A percentile compares a stretch with the other conserved stretches of the same genome.
Conservation (phyloP, 2,329 filamentous ascomycete genomes). For the Rutstroemia sp. region DNA sequence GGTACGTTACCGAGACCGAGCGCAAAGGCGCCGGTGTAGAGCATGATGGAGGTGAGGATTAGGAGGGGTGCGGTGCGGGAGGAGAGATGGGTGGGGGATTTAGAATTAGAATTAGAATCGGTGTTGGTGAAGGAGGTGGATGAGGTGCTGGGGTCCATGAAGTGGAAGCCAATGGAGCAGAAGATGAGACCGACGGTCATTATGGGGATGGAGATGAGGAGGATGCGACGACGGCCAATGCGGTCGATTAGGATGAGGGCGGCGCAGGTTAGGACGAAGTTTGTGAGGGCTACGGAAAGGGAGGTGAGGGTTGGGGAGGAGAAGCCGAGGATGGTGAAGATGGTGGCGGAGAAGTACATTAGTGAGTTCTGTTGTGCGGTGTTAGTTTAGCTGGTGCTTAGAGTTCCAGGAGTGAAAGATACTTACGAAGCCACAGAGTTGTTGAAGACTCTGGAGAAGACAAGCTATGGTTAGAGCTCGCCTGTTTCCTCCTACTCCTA, state of each 20-base stretch:
- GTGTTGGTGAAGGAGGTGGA: conserved; percentile 1
- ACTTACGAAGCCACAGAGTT: conserved; percentile 75
- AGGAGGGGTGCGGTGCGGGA: conserved; percentile 38
- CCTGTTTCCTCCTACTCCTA: conserved; percentile 54
- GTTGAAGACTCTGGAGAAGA: conserved; percentile 78
- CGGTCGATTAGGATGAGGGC: conserved; percentile 73
- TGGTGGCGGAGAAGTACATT: conserved; percentile 86
- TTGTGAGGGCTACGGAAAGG: conserved; percentile 73
- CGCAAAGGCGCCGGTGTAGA: conserved; percentile 82
- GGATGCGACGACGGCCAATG: conserved; percentile 69
- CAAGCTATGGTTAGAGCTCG: conserved; percentile 80
- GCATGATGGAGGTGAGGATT: conserved; percentile 68
- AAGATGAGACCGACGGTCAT: conserved; percentile 70
- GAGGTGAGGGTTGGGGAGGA: conserved; percentile 72
- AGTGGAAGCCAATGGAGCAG: conserved; percentile 66
- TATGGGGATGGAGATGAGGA: conserved; percentile 76
- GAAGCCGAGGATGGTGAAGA: conserved; percentile 73
- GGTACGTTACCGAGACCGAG: conserved; percentile 86
- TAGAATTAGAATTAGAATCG: conserved; percentile 17
- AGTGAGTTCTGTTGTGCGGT: conserved; percentile 58
- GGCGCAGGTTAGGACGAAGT: conserved; percentile 70
- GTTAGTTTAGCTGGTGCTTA: conserved; percentile 3
- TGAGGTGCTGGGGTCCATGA: conserved; percentile 34
- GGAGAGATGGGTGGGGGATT: conserved; percentile 20
- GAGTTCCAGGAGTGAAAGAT: not conserved